Base-by-base conservation (phyloP, 768 basidiomycete genomes). In the Thelephora aurantiotincta region DNA sequence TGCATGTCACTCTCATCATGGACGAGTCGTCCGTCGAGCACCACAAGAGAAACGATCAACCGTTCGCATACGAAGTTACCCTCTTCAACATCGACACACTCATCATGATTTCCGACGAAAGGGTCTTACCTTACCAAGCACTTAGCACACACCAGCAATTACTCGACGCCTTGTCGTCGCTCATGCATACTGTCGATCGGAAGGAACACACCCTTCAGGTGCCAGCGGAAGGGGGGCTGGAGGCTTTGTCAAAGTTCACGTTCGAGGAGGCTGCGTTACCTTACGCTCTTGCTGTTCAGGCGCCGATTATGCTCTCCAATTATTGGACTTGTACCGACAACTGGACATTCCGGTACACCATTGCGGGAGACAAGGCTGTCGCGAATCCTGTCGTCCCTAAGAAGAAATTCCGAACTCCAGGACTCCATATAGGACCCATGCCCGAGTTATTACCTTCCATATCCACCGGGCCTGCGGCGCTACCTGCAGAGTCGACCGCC, bases 281-380 rank as follows among this genome's bases (percentile, higher is more conserved):
- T 0, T 84, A 74, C 55, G 78, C 79, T 1, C 62, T 83, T 13
- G 86, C 84, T 3, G 63, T 88, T 11, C 80, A 90, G 57, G 80
- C 83, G 26, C 82, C 78, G 0, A 70, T 79, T 0, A 68, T 69
- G 35, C 54, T 89, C 3, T 74, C 78, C 35, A 66, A 66, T 5
- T 81, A 65, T 53, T 91, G 85, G 82, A 70, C 74, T 33, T 70
- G 82, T 1, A 81, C 82, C 4, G 85, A 87, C 49, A 77, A 83
- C 45, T 86, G 77, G 73, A 74, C 77, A 22, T 76, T 75, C 52
- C 73, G 70, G 48, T 73, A 75, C 53, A 58, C 65, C 6, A 51
- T 74, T 38, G 68, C 71, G 0, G 22, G 9, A 22, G 14, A 41
- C 26, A 30, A 9, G 26, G 26, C 26, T 9, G 9, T 30, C 9